A percentile compares a stretch with the other conserved stretches of the same genome.
Evolutionary conservation across 2,329 filamentous ascomycete species (phyloP).

Genomic region (Pseudogymnoascus verrucosus): DNA sequence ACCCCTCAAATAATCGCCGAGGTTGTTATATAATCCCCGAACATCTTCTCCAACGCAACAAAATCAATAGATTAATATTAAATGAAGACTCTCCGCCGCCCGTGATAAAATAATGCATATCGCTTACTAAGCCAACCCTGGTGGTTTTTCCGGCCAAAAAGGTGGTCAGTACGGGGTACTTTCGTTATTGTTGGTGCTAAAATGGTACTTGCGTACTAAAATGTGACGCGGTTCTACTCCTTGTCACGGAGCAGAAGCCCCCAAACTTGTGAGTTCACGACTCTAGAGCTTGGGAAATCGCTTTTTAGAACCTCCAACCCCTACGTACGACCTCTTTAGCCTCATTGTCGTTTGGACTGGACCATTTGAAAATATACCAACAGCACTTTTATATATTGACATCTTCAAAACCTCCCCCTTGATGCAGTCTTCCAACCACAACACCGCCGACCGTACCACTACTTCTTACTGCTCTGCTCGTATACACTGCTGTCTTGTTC

Average conservation of each 20-base stretch:
- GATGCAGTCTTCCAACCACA: constrained; percentile 5
- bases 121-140: background rate
- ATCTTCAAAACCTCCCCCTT: constrained; percentile 2
- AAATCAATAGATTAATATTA: constrained; percentile 1
- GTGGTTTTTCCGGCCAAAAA: constrained; percentile 7
- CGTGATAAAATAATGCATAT: background rate
- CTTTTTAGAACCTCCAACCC: background rate
- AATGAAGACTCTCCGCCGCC: background rate
- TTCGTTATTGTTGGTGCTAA: background rate
- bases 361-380: background rate
- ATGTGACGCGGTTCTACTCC: constrained; percentile 8
- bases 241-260: background rate
- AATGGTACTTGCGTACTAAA: constrained; percentile 8
- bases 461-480: background rate
- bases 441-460: constrained; percentile 3
- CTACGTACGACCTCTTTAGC: background rate
- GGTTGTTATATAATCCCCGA: background rate
- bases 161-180: constrained; percentile 4
- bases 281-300: background rate
- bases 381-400: background rate
- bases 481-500: background rate
- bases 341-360: background rate
- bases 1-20: background rate
- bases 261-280: background rate
- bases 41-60: background rate